Base-by-base conservation (phyloP, 768 basidiomycete species). In the Boletus rubropictus region DNA sequence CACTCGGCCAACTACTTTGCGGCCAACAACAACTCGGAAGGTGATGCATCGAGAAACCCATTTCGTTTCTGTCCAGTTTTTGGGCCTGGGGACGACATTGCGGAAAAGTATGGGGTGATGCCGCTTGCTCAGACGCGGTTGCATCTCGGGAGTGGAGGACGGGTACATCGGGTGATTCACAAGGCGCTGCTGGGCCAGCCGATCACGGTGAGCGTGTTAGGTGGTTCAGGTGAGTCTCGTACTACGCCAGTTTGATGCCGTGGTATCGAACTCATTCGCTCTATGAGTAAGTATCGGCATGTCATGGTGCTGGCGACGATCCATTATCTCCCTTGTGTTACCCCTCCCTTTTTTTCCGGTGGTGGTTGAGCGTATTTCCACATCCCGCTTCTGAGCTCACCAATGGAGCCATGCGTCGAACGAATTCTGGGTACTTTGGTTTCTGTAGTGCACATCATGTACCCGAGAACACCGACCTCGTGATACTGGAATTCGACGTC, bases 331-430 rank as follows among this genome's bases (percentile, higher is more conserved):
- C 87, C 0, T 69, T 69, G 52, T 94, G 95, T 65, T 99, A 97
- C 67, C 95, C 96, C 1, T 83, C 88, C n/a, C 81, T 81, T 44
- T 89, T 98, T 72, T 98, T 98, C 73, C 74, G 84, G 42, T 99
- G 96, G 95, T 96, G 95, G 89, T 91, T 94, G 69, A 78, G 75
- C 44, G 80, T 98, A n/a, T 99, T 99, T 70, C 96, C 95, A 0
- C 91, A 99, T 66, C 95, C 95, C 0, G 94, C 93, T 2, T 92
- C 94, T 10, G 94, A 98, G 65, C 79, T 99, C 56, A 99, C 95
- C 22, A 99, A 99, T 66, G 95, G 95, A 29, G 95, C 95, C 4
- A 87, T 94, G 78, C 78, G 91, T 14, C 82, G 84, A 41, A 93
- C 94, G 18, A 86, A 87, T 67, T 92, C 93, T 1, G 86, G 83